Evolutionary conservation across 179 eudicot genomes (phyloP).

Genomic region (Corrigiola litoralis): DNA sequence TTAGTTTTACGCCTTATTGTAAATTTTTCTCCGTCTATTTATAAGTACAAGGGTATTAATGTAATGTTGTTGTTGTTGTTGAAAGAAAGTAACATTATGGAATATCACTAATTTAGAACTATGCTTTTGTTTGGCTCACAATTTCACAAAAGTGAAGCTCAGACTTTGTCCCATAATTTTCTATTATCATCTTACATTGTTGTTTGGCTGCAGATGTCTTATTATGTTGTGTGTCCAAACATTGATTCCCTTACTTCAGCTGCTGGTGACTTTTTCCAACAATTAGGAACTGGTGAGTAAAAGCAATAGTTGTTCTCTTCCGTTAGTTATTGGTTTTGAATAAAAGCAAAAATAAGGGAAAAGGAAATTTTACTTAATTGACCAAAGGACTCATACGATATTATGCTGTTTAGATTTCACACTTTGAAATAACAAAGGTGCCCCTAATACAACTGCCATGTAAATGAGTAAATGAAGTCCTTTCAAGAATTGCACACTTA

Average conservation of each 20-base stretch:
- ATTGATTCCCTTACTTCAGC: constrained; percentile 75
- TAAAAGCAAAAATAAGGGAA: neutral
- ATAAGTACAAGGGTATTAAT: too few species aligned
- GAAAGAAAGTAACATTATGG: too few species aligned
- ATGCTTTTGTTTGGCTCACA: neutral
- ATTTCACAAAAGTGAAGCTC: neutral
- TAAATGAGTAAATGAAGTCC: too few species aligned
- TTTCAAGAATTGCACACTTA: too few species aligned
- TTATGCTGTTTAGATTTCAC: too few species aligned
- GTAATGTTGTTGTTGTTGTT: too few species aligned
- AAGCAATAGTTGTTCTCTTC: neutral
- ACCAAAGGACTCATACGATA: too few species aligned
- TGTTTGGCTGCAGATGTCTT: constrained; percentile 63
- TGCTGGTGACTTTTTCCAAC: constrained; percentile 92
- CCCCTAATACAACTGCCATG: too few species aligned
- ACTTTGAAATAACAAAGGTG: too few species aligned
- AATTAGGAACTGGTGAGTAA: constrained; percentile 88
- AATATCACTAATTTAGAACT: neutral
- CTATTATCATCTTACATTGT: neutral
- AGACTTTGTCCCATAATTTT: neutral
- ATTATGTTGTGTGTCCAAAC: constrained; percentile 88
- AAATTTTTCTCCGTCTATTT: too few species aligned
- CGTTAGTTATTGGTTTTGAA: neutral
- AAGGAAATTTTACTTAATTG: too few species aligned
- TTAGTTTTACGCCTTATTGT: too few species aligned